Evolutionary conservation across 1,139 yeast genomes (phyloP), one percentile per base, ranked within the genome.

Genomic region (Blastobotrys aristatus): DNA sequence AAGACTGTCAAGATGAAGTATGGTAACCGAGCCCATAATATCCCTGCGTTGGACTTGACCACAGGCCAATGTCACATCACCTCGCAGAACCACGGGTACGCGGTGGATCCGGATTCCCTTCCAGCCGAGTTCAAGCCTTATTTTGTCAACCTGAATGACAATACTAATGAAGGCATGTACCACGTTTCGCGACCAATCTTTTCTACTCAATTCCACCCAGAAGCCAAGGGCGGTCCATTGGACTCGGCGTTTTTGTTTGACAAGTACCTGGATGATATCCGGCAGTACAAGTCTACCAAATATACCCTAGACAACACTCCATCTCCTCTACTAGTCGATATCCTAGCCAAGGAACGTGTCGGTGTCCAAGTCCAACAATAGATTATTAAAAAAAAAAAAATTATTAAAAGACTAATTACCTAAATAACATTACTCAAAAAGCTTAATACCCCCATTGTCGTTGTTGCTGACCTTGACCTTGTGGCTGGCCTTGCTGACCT

Each of bases 1-100:
- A 84, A 83, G 67, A 90, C 97, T 39, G 68, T 85, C 63, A 92
- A 92, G 72, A 76, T 92, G 76, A 90, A 88, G 70, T 92, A 90
- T 67, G 98, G 98, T 70, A 92, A 92, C 77, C 84, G 98, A 72
- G 98, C 97, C 22, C 98, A 92, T 71, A 92, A 92, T 70, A 92
- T 92, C 57, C 98, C 98, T 49, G 95, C 97, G 2, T 75, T 90
- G 63, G 97, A 92, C 66, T 70, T 89, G 59, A 74, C 82, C 49
- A 84, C 95, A 20, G 97, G 97, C 50, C 82, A 82, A 66, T 90
- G 97, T 68, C 96, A 92, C 68, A 92, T 92, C 66, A 92, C 98
- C 8, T 90, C 97, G 30, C 98, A 92, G 73, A 92, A 92, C 72
- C 98, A 92, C 66, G 98, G 98, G 54, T 92, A 90, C 64, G 98